A percentile compares a stretch with the other conserved stretches of the same genome.
These are phyloP conservation scores for Aspergillus pseudoviridinutans DNA, from an alignment of 2,329 filamentous ascomycete species.

Conservation along the genomic window DNA sequence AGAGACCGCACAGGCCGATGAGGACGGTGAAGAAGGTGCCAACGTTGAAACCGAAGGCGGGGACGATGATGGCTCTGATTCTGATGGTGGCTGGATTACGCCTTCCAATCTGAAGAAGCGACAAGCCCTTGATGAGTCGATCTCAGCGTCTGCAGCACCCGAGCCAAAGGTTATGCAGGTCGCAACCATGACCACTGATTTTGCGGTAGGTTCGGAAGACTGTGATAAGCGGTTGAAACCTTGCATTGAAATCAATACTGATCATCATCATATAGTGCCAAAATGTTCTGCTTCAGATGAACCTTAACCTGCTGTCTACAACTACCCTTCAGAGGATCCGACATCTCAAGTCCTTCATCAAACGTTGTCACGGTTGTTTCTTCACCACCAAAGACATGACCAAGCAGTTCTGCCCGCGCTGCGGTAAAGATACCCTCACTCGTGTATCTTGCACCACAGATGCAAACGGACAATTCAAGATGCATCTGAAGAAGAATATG, in stretches of 20 bases:
- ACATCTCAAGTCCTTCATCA: slow-evolving; percentile 79
- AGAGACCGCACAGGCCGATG: slow-evolving; percentile 21
- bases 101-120: slow-evolving; percentile 85
- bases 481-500: slow-evolving; percentile 91
- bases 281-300: slow-evolving; percentile 91
- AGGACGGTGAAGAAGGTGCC: slow-evolving; percentile 24
- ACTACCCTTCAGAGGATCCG: slow-evolving; percentile 71
- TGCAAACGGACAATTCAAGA: slow-evolving; percentile 70
- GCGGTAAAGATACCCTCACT: slow-evolving; percentile 81
- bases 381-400: slow-evolving; percentile 74
- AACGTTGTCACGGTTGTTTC: slow-evolving; percentile 94
- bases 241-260: background rate
- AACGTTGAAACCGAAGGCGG: slow-evolving; percentile 22
- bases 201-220: slow-evolving; percentile 62
- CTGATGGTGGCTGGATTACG: slow-evolving; percentile 78
- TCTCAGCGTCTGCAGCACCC: slow-evolving; percentile 46
- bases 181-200: slow-evolving; percentile 91
- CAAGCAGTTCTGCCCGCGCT: slow-evolving; percentile 89
- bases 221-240: background rate
- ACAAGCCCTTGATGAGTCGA: slow-evolving; percentile 63
- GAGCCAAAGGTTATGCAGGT: slow-evolving; percentile 69
- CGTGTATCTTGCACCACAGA: slow-evolving; percentile 84
- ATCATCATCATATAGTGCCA: slow-evolving; percentile 49
- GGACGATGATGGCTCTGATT: slow-evolving; percentile 36
- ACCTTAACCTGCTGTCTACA: slow-evolving; percentile 81